Conservation (phyloP, 208 protist genomes). For the Acanthamoeba royreba region DNA sequence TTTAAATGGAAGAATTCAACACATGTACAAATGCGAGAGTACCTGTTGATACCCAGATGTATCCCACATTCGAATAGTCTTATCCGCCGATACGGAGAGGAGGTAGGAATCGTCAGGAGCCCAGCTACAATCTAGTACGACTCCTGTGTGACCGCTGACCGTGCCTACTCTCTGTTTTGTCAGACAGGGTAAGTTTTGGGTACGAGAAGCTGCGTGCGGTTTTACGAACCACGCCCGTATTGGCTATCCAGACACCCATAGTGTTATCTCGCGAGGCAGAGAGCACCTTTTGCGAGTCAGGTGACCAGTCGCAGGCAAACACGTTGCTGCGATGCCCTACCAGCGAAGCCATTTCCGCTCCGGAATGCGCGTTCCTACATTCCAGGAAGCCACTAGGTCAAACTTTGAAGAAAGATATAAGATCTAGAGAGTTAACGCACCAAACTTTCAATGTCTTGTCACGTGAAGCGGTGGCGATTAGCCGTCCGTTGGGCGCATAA, state of each 20-base stretch:
- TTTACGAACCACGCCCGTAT: not conserved
- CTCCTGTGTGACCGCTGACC: not conserved
- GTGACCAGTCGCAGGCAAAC: constrained; percentile 32
- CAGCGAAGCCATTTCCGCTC: constrained; percentile 24
- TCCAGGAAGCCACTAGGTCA: too few species aligned
- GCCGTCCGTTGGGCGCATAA: constrained; percentile 27
- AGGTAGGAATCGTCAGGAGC: not conserved
- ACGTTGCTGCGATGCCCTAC: constrained; percentile 47
- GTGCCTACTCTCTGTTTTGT: not conserved
- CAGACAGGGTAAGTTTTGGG: too few species aligned
- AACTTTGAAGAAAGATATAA: too few species aligned
- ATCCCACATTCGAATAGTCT: constrained; percentile 15
- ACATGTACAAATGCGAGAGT: too few species aligned
- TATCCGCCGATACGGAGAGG: not conserved
- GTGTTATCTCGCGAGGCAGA: constrained; percentile 37
- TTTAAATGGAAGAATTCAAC: too few species aligned
- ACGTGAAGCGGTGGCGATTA: constrained; percentile 46
- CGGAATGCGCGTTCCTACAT: constrained; percentile 18
- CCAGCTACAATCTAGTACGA: not conserved
- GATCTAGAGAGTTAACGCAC: constrained; percentile 46
- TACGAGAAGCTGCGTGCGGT: not conserved
- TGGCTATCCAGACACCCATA: constrained; percentile 56
- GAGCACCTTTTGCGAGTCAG: constrained; percentile 54
- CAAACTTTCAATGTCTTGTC: constrained; percentile 58
- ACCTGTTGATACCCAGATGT: not conserved